Conservation (phyloP, 106 monocot species). For the Dendrobium officinale region DNA sequence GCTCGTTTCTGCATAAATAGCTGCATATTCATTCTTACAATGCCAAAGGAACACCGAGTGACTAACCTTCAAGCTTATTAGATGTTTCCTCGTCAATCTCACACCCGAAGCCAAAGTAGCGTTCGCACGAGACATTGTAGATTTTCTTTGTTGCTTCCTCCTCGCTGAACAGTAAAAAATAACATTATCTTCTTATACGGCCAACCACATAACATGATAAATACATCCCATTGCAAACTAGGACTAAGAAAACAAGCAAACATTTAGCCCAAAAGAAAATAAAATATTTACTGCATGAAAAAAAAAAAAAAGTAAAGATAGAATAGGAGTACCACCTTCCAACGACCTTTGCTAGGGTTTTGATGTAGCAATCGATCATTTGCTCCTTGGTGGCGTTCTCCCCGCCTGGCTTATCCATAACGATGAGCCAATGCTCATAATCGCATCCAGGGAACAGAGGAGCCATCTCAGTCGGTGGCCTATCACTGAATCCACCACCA, state of each 20-base stretch:
- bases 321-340: constrained; percentile 34
- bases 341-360: constrained; percentile 70
- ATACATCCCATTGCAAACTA: background rate
- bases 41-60: background rate
- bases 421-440: constrained; percentile 79
- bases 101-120: constrained; percentile 86
- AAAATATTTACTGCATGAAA: background rate
- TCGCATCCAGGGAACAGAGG: constrained; percentile 75
- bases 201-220: background rate
- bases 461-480: constrained; percentile 73
- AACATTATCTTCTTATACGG: background rate
- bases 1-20: background rate
- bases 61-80: constrained; percentile 72
- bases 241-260: background rate
- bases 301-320: background rate
- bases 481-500: constrained; percentile 39
- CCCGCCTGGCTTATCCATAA: constrained; percentile 69
- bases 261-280: background rate
- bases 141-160: constrained; percentile 89
- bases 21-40: background rate
- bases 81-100: constrained; percentile 86
- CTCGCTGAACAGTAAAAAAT: constrained; percentile 32
- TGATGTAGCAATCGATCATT: constrained; percentile 78
- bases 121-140: constrained; percentile 87
- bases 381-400: constrained; percentile 63